Conservation (phyloP, 2,329 filamentous ascomycete genomes). For the Claviceps africana region DNA sequence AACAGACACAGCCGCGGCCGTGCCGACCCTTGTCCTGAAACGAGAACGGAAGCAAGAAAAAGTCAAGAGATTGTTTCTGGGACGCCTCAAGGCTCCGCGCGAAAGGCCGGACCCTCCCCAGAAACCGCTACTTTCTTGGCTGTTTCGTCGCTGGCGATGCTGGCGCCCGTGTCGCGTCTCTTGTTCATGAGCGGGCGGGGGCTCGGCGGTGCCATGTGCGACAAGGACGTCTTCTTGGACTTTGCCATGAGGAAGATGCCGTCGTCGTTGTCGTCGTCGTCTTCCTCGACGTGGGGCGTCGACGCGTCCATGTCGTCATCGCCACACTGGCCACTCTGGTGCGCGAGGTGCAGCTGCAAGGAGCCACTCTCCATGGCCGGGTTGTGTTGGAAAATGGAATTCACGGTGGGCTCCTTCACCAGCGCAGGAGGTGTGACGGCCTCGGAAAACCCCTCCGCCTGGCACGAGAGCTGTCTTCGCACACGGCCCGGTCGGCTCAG, state of each 20-base stretch:
- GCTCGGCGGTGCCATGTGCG: constrained; percentile 6
- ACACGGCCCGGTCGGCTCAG: background rate
- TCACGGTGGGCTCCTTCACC: constrained; percentile 31
- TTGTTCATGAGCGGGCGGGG: constrained; percentile 23
- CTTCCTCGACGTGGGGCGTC: constrained; percentile 19
- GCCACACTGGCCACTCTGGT: constrained; percentile 3
- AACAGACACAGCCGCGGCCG: no score
- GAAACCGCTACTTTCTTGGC: constrained; percentile 34
- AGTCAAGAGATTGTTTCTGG: background rate
- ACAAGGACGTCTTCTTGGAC: constrained; percentile 28
- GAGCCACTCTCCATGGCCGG: constrained; percentile 20
- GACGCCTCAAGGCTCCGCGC: background rate
- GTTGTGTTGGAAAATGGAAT: constrained; percentile 21
- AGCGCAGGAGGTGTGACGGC: constrained; percentile 40
- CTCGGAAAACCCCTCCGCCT: constrained; percentile 34
- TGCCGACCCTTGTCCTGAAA: background rate
- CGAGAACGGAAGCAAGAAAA: no score
- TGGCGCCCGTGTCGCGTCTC: constrained; percentile 46
- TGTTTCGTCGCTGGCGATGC: constrained; percentile 48
- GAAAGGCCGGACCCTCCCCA: background rate
- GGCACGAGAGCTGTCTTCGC: constrained; percentile 32
- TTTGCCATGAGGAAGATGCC: constrained; percentile 41
- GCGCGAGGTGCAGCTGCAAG: constrained; percentile 16
- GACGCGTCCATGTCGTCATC: constrained; percentile 2
- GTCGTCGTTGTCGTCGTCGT: constrained; percentile 41